Evolutionary conservation across 2,329 filamentous ascomycete genomes (phyloP), one percentile per base, ranked within the genome.

Genomic region (Blastomyces emzantsi): DNA sequence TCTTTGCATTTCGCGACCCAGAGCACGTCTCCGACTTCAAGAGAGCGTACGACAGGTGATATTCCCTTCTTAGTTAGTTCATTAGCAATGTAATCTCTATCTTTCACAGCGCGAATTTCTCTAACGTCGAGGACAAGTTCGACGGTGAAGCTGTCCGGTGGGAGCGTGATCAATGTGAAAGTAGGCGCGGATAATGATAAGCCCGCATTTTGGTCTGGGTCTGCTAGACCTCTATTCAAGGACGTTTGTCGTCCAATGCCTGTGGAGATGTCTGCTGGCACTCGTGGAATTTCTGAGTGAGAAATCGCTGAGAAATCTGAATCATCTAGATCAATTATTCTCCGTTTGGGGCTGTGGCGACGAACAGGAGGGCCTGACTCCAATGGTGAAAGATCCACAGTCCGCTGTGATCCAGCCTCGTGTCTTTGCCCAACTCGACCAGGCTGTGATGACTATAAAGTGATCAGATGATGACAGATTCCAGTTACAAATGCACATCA

Each of bases 1-100:
- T 90, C 83, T 68, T 85, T 80, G 69, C 84, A 85, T 72, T 88
- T 90, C 51, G 90, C 90, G 43, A 94, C 82, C 90, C 90, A 94
- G 64, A 91, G 82, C 0, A 85, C 85, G 70, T 94, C 90, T 0
- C 90, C 90, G 1, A 93, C 78, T 66, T 89, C 86, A 41, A 93
- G 78, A 4, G 84, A 80, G 22, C 88, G 84, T 73, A 90, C 86
- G 25, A 89, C 83, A 0, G 88, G 85, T 25, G 77, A 80, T 22
- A 89, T 81, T 0, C 86, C 87, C 66, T 83, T 85, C 67, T 89
- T 88, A 13, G 79, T 77, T 15, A 94, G 82, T 70, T 90, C 85
- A 28, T 88, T 83, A 68, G 88, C 83, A 72, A 93, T 88, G 70
- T 92, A 92, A 69, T 91, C 87, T 63, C 90, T 82, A 70, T 93